Evolutionary conservation across 768 basidiomycete species (phyloP).

Genomic region (Panaeolus papilionaceus): DNA sequence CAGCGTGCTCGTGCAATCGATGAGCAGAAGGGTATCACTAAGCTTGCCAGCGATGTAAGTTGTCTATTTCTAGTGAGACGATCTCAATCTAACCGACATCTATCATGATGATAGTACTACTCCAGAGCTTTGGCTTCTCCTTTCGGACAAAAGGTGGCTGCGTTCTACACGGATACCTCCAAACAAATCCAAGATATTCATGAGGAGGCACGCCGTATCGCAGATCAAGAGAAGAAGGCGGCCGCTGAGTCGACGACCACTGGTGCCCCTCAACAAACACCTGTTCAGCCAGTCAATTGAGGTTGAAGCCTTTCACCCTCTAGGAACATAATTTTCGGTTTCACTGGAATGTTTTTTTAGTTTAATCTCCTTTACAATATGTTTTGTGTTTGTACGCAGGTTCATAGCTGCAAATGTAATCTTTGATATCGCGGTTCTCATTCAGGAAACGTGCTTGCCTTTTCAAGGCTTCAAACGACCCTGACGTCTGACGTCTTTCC

Average conservation of each 20-base stretch:
- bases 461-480: background rate
- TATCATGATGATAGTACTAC: slow-evolving; percentile 65
- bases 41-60: slow-evolving; percentile 71
- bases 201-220: slow-evolving; percentile 89
- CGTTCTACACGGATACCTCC: slow-evolving; percentile 87
- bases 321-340: background rate
- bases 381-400: background rate
- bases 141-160: slow-evolving; percentile 73
- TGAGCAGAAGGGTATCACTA: slow-evolving; percentile 79
- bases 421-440: background rate
- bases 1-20: slow-evolving; percentile 79
- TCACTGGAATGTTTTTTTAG: background rate
- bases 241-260: slow-evolving; percentile 23
- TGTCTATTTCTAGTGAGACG: background rate
- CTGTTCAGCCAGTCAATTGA: slow-evolving; percentile 13
- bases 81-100: too few relatives aligned
- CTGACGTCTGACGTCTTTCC: too few relatives aligned
- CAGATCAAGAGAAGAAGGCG: slow-evolving; percentile 57
- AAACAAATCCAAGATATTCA: slow-evolving; percentile 94
- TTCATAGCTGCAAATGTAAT: background rate
- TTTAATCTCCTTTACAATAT: background rate
- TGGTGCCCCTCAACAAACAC: slow-evolving; percentile 20
- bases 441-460: background rate
- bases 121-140: slow-evolving; percentile 75
- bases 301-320: slow-evolving; percentile 12